Evolutionary conservation across 2,329 filamentous ascomycete genomes (phyloP).

Genomic region (Fusarium odoratissimum): DNA sequence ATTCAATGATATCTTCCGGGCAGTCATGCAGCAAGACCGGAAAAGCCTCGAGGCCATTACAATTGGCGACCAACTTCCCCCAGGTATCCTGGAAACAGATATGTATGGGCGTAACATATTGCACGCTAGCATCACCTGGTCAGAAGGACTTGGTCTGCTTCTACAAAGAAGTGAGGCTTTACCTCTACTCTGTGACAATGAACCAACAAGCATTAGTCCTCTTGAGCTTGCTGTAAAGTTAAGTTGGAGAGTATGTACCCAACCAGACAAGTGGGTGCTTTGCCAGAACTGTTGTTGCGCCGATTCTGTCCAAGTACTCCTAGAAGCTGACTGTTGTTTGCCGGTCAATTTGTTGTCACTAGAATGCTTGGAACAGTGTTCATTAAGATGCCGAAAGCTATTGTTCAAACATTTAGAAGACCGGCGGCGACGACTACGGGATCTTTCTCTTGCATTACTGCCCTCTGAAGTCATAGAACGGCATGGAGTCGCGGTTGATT

Average conservation of each 20-base stretch:
- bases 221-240: neutral
- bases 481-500: neutral
- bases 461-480: neutral
- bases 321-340: neutral
- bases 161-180: neutral
- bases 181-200: neutral
- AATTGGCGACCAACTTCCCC: rapidly evolving
- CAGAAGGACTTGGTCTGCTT: neutral
- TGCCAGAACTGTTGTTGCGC: neutral
- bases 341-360: neutral
- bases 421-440: neutral
- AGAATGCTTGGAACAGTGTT: neutral
- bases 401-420: neutral
- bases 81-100: neutral
- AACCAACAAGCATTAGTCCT: no score
- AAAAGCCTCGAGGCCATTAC: neutral
- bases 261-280: neutral
- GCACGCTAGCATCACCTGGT: neutral
- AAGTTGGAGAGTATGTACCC: neutral
- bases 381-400: neutral
- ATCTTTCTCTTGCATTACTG: neutral
- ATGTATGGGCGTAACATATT: neutral
- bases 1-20: neutral
- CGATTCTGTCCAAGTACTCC: neutral
- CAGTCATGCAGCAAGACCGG: neutral